Evolutionary conservation across 2,329 filamentous ascomycete genomes (phyloP), one percentile per base, ranked within the genome.

Genomic region (Sarocladiaceae sp.): DNA sequence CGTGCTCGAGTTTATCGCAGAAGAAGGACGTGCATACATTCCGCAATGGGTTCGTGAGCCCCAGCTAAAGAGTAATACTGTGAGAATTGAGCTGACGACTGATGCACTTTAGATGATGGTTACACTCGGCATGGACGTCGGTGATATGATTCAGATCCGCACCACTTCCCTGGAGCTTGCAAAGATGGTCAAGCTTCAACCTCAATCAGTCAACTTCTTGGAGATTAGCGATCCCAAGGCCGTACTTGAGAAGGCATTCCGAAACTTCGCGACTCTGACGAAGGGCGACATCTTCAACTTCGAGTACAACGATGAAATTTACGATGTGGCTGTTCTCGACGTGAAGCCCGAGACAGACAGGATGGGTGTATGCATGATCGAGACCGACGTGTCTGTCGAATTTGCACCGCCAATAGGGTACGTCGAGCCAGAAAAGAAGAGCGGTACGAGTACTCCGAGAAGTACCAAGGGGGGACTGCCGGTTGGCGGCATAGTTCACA

Each of bases 171-270:
- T 99, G 15, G 89, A 92, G 49, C 84, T 93, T 0, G 94, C 94
- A 29, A 86, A 86, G 57, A 87, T 96, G 69, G 95, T 99, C 74
- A 99, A 99, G 72, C 82, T 99, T 8, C 93, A 99, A 73, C 90
- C 94, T 0, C 94, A 99, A 71, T 92, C 90, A 20, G 84, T 88
- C 50, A 88, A 87, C 61, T 99, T 99, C 71, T 87, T 99, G 57
- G 93, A 97, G 42, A 97, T 99, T 66, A 93, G 88, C 62, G 94
- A 99, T 63, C 94, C 94, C 20, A 97, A 96, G 72, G 94, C 94
- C 36, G 94, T 99, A 12, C 83, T 99, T 26, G 94, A 99, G 71
- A 94, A 94, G 62, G 93, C 91, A 0, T 97, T 99, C 71, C 86
- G 93, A 39, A 95, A 95, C 70, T 99, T 97, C 71, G 90, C 92